These are phyloP conservation scores for Corchorus capsularis DNA, from an alignment of 345 rosid genomes.

Conservation along the genomic window DNA sequence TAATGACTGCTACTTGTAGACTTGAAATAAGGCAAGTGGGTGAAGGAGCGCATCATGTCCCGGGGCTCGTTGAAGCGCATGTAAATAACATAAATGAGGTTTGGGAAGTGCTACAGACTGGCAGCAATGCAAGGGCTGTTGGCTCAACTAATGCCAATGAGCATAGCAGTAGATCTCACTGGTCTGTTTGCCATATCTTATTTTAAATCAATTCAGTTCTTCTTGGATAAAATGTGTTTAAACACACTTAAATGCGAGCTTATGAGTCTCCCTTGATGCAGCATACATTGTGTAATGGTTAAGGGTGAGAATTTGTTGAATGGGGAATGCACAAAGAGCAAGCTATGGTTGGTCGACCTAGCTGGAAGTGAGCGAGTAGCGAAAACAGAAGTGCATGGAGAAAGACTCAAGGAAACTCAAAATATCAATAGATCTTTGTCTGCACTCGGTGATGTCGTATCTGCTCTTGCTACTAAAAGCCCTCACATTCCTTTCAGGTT, in stretches of 20 bases:
- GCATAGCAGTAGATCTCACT: conserved; percentile 96
- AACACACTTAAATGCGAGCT: conserved; percentile 13
- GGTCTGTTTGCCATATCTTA: conserved; percentile 44
- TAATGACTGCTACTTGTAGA: conserved; percentile 39
- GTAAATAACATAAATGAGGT: conserved; percentile 80
- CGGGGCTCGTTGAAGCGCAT: conserved; percentile 84
- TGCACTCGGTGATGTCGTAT: conserved; percentile 98
- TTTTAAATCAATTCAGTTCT: background rate
- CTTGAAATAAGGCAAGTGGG: conserved; percentile 77
- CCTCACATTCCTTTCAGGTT: conserved; percentile 94
- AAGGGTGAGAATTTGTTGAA: conserved; percentile 81
- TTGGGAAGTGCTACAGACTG: conserved; percentile 91
- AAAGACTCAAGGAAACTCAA: conserved; percentile 95
- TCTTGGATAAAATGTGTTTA: background rate
- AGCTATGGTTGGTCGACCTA: conserved; percentile 92
- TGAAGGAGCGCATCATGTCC: conserved; percentile 86
- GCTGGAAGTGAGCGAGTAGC: conserved; percentile 99
- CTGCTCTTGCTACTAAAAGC: conserved; percentile 90
- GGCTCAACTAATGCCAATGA: conserved; percentile 93
- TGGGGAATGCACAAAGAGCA: conserved; percentile 90
- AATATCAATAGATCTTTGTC: conserved; percentile 92
- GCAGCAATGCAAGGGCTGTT: conserved; percentile 87
- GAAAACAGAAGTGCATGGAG: conserved; percentile 93
- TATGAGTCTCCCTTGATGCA: conserved; percentile 31
- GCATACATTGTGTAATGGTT: conserved; percentile 92